Evolutionary conservation across 352 stramenopile species (phyloP), one percentile per base, ranked within the genome.

Genomic region (Pythium rhizo-oryzae): DNA sequence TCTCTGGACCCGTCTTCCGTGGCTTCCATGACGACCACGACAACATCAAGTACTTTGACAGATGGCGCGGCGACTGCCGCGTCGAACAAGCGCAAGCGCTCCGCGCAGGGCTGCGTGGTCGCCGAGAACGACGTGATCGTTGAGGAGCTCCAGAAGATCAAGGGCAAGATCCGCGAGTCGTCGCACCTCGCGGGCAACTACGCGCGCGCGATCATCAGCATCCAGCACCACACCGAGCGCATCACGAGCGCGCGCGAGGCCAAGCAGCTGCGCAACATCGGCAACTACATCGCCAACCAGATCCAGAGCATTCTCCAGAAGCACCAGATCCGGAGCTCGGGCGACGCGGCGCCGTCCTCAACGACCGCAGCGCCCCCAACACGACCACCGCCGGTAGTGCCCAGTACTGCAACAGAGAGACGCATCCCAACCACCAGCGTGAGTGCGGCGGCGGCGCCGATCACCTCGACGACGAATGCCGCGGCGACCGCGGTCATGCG

Each of bases 241-340:
- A 74, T 96, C 37, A 73, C 71, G 25, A 85, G 74, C 46, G 86
- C 71, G 8, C 60, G 62, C 2, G 74, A 94, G 59, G 88, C 88
- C 65, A 92, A 90, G 65, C 66, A 80, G 63, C 73, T 96, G 39
- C 70, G 73, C 44, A 79, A 91, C 65, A 84, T 96, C 21, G 88
- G 88, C 72, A 96, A 93, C 69, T 96, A 93, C 75, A 80, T 96
- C 62, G 84, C 84, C 52, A 93, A 93, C 71, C 84, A 94, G 69
- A 93, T 96, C 60, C 82, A 94, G 53, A 69, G 80, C 18, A 89
- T 94, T 46, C 63, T 96, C 21, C 67, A 81, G n/a, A 88, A 80
- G 57, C 65, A 80, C 43, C 68, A 69, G 59, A 50, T 63, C 52
- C 66, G 63, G 47, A 50, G 65, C 35, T 8, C 13, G 25, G 49